Conservation (phyloP, 2,329 filamentous ascomycete species). For the Fusarium neocosmosporiellum region DNA sequence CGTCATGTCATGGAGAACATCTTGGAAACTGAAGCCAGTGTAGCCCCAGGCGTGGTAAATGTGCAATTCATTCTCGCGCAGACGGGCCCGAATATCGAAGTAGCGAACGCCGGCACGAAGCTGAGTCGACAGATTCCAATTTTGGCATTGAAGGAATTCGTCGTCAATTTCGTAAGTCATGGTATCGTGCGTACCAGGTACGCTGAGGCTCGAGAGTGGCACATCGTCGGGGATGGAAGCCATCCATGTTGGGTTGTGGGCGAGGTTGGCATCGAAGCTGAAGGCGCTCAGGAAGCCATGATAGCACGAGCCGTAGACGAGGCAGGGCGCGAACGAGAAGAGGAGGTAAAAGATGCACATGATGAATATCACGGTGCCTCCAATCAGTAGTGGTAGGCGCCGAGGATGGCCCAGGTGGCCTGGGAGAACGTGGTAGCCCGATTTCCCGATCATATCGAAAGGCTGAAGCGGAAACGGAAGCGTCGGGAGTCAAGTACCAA, state of each 20-base stretch:
- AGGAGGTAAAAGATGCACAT: constrained; percentile 43
- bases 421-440: constrained; percentile 25
- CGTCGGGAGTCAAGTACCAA: background rate
- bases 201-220: constrained; percentile 57
- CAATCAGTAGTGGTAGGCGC: constrained; percentile 33
- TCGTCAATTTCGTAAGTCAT: constrained; percentile 58
- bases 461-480: constrained; percentile 1
- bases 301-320: constrained; percentile 44
- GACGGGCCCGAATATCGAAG: constrained; percentile 60
- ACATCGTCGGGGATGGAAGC: constrained; percentile 53
- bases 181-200: constrained; percentile 66
- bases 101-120: constrained; percentile 60
- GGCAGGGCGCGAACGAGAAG: constrained; percentile 43
- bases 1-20: constrained; percentile 57
- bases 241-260: constrained; percentile 57
- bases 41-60: constrained; percentile 60
- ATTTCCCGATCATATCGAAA: constrained; percentile 36
- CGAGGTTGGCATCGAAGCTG: constrained; percentile 56
- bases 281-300: constrained; percentile 46
- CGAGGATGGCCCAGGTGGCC: constrained; percentile 26
- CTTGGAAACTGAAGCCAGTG: constrained; percentile 57
- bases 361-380: constrained; percentile 37
- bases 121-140: constrained; percentile 57
- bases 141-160: constrained; percentile 59
- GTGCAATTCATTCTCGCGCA: constrained; percentile 55